Evolutionary conservation across 2,329 filamentous ascomycete genomes (phyloP).

Genomic region (Zasmidium cellare): DNA sequence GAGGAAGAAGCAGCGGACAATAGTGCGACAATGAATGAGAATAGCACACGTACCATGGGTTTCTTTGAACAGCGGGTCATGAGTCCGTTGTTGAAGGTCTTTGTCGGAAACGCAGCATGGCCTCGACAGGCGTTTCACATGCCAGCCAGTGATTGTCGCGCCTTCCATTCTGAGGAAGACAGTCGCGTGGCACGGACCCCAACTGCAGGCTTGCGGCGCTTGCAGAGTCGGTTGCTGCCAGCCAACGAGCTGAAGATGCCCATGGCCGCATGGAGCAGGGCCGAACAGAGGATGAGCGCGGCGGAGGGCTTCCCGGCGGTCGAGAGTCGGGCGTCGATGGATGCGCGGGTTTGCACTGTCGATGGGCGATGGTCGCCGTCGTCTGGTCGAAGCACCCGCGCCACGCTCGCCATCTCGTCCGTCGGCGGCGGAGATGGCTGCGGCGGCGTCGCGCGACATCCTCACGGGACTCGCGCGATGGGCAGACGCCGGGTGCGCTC

Average conservation of each 20-base stretch:
- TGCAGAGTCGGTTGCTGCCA: slow-evolving; percentile 7
- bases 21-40: slow-evolving; percentile 30
- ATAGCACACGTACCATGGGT: slow-evolving; percentile 31
- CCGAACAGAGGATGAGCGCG: slow-evolving; percentile 2
- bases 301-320: background rate
- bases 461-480: background rate
- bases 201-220: slow-evolving; percentile 11
- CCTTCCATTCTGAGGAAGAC: slow-evolving; percentile 28
- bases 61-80: slow-evolving; percentile 33
- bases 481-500: slow-evolving; percentile 18
- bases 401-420: background rate
- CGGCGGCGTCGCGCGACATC: background rate
- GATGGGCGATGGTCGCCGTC: no score
- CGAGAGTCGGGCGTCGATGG: background rate
- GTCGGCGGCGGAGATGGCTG: background rate
- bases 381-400: slow-evolving; percentile 2
- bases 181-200: slow-evolving; percentile 13
- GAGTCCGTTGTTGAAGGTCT: slow-evolving; percentile 23
- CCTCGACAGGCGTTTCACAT: slow-evolving; percentile 41
- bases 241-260: slow-evolving; percentile 9
- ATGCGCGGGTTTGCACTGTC: no score
- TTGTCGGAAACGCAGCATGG: slow-evolving; percentile 36
- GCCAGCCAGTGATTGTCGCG: slow-evolving; percentile 34
- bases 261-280: slow-evolving; percentile 7
- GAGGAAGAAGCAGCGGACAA: slow-evolving; percentile 3